These are phyloP conservation scores for Cladosporium cucumerinum DNA, from an alignment of 2,329 filamentous ascomycete species.

Conservation along the genomic window DNA sequence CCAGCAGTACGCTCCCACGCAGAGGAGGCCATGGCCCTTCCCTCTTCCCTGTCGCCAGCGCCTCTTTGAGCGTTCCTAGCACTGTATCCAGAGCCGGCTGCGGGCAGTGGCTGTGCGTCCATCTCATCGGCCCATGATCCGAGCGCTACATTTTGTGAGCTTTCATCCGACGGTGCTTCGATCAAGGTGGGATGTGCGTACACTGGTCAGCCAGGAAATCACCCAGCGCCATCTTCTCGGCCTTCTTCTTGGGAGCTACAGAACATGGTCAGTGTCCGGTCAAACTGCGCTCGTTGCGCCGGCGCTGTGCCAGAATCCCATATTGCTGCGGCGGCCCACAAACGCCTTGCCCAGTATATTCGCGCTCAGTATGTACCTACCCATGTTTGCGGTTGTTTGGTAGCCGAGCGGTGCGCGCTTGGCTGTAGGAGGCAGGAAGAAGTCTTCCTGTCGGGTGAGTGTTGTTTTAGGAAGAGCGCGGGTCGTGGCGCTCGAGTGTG, in stretches of 20 bases:
- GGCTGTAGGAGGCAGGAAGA: constrained; percentile 8
- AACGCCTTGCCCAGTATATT: background rate
- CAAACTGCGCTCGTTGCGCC: background rate
- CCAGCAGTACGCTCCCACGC: constrained; percentile 28
- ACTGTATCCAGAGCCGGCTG: constrained; percentile 27
- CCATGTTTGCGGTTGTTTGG: constrained; percentile 56
- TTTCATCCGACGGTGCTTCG: background rate
- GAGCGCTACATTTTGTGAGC: constrained; percentile 51
- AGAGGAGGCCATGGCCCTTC: constrained; percentile 45
- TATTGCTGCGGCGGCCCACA: constrained; percentile 1
- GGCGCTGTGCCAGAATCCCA: background rate
- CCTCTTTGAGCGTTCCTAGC: constrained; percentile 17
- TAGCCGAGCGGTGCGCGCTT: constrained; percentile 13
- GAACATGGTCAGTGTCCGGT: constrained; percentile 22
- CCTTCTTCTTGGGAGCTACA: constrained; percentile 70
- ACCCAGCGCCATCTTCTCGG: constrained; percentile 96
- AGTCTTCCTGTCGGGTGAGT: constrained; percentile 3
- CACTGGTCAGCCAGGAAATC: constrained; percentile 91
- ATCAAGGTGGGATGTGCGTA: constrained; percentile 41
- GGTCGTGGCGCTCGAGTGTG: constrained; percentile 5
- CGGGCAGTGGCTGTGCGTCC: constrained; percentile 53
- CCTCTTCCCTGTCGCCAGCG: constrained; percentile 28
- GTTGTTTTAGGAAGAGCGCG: constrained; percentile 2
- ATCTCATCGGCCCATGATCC: constrained; percentile 99
- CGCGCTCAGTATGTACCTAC: constrained; percentile 34